Evolutionary conservation across 2,329 filamentous ascomycete species (phyloP).

Genomic region (Phyllosticta citriasiana): DNA sequence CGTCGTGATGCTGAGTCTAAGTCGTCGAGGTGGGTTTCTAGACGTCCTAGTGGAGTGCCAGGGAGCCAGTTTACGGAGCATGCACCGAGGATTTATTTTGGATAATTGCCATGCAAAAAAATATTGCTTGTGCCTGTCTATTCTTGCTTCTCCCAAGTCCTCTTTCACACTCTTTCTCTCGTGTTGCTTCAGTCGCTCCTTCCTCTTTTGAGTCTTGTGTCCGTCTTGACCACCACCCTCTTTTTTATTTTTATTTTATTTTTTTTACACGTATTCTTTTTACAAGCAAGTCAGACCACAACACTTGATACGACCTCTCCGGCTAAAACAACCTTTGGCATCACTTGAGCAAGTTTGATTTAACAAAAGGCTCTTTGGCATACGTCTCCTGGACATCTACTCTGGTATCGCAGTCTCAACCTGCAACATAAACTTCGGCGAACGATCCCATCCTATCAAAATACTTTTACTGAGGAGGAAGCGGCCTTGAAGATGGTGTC

Average conservation of each 20-base stretch:
- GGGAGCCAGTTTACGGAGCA: background rate
- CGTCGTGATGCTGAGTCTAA: background rate
- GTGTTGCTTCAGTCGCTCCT: background rate
- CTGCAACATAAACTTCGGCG: too few species aligned
- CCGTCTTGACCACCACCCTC: background rate
- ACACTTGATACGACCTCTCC: background rate
- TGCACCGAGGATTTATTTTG: background rate
- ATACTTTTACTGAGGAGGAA: background rate
- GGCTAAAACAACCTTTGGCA: background rate
- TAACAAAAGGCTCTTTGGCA: background rate
- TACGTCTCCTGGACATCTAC: background rate
- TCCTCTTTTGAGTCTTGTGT: background rate
- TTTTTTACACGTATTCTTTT: background rate
- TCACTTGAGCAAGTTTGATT: background rate
- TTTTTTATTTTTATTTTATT: background rate
- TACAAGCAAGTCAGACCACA: background rate
- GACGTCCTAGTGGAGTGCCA: background rate
- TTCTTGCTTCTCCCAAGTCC: background rate
- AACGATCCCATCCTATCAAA: background rate
- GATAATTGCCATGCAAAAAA: background rate
- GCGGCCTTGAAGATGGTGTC: background rate
- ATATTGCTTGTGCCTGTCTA: background rate
- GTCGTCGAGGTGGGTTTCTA: background rate
- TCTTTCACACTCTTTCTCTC: background rate
- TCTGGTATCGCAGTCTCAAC: background rate